A percentile compares a stretch with the other conserved stretches of the same genome.
These are phyloP conservation scores for Geosiphon pyriformis DNA, from an alignment of 192 early-diverging fungal species.

Conservation along the genomic window DNA sequence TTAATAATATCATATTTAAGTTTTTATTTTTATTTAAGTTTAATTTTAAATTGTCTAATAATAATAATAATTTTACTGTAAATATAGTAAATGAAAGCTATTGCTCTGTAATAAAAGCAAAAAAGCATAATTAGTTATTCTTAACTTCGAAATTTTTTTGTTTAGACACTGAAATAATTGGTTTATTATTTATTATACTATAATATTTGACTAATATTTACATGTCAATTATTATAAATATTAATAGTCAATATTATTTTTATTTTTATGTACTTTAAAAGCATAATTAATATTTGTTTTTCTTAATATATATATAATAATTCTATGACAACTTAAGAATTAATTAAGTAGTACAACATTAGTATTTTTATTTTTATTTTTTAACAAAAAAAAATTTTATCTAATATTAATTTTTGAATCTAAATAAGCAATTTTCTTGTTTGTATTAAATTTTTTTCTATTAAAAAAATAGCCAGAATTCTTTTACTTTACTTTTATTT, in stretches of 20 bases:
- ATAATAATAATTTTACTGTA: conserved; percentile 4
- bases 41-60: conserved; percentile 4
- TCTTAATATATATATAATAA: conserved; percentile 16
- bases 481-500: conserved; percentile 13
- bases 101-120: neutral
- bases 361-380: conserved; percentile 12
- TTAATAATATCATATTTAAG: neutral
- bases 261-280: neutral
- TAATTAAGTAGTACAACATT: conserved; percentile 12
- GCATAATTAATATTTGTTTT: conserved; percentile 5
- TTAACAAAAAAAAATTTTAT: conserved; percentile 6
- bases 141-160: neutral
- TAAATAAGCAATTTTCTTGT: conserved; percentile 9
- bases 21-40: neutral
- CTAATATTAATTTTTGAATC: conserved; percentile 1
- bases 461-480: conserved; percentile 6
- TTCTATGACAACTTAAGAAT: conserved; percentile 15
- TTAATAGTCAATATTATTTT: too few relatives aligned
- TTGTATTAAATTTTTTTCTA: conserved; percentile 14
- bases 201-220: neutral
- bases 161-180: neutral
- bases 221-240: neutral
- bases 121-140: conserved; percentile 3
- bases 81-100: neutral
- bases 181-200: neutral